Evolutionary conservation across 352 stramenopile genomes (phyloP).

Genomic region (Globisporangium barbulae): DNA sequence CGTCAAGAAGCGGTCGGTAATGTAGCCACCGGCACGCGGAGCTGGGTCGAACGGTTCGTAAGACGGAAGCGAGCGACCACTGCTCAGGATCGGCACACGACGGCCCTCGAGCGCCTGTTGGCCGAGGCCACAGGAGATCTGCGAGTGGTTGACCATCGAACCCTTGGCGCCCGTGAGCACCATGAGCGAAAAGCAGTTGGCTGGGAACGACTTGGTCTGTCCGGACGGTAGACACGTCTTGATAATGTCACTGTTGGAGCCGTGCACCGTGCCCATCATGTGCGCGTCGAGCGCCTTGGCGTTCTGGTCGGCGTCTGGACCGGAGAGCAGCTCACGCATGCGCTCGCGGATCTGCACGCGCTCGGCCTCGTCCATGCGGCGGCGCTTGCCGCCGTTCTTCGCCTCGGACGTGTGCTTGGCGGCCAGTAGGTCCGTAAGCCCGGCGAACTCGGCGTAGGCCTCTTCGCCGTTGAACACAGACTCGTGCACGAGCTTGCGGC

Average conservation of each 20-base stretch:
- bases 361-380: slow-evolving; percentile 83
- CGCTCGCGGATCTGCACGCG: slow-evolving; percentile 64
- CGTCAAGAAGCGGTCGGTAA: slow-evolving; percentile 99
- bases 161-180: slow-evolving; percentile 99
- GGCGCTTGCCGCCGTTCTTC: slow-evolving; percentile 49
- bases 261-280: slow-evolving; percentile 89
- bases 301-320: slow-evolving; percentile 68
- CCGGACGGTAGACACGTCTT: slow-evolving; percentile 98
- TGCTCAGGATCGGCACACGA: slow-evolving; percentile 97
- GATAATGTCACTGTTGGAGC: slow-evolving; percentile 97
- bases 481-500: slow-evolving; percentile 87
- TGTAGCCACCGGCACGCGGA: slow-evolving; percentile 98
- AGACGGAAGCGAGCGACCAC: slow-evolving; percentile 96
- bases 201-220: slow-evolving; percentile 96
- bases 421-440: slow-evolving; percentile 62
- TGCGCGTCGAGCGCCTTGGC: slow-evolving; percentile 81
- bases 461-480: slow-evolving; percentile 80
- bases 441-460: slow-evolving; percentile 83
- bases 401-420: slow-evolving; percentile 54
- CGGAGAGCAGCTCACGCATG: slow-evolving; percentile 74
- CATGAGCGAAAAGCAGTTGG: slow-evolving; percentile 99
- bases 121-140: slow-evolving; percentile 98
- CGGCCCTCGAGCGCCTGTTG: slow-evolving; percentile 99
- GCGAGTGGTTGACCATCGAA: slow-evolving; percentile 99
- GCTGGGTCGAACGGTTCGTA: slow-evolving; percentile 98